These are phyloP conservation scores for Venturia oleaginea DNA, from an alignment of 2,329 filamentous ascomycete genomes.

Conservation along the genomic window DNA sequence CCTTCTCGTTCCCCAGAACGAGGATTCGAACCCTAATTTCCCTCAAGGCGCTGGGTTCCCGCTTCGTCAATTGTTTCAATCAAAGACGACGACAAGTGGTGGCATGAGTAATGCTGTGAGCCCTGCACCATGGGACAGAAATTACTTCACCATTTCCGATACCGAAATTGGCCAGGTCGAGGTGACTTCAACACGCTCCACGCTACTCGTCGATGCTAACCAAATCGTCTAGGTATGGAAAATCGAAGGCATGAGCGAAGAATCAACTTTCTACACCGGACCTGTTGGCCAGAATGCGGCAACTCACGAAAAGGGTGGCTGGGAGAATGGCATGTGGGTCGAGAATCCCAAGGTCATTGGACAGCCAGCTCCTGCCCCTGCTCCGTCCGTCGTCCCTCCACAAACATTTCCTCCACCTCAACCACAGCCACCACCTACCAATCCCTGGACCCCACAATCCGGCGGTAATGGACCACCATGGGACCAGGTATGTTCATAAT, in stretches of 20 bases:
- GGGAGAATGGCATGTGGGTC: conserved; percentile 7
- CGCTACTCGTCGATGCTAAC: neutral
- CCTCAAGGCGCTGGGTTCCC: conserved; percentile 8
- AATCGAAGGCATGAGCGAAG: neutral
- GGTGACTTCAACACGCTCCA: conserved; percentile 35
- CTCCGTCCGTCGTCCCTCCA: neutral
- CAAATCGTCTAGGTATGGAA: conserved; percentile 10
- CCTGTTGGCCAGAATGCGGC: neutral
- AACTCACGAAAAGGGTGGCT: neutral
- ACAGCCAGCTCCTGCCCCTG: neutral
- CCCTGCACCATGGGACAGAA: conserved; percentile 74
- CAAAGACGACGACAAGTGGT: conserved; percentile 65
- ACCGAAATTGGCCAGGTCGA: conserved; percentile 82
- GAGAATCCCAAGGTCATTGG: neutral
- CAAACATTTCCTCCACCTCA: neutral
- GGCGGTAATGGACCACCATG: neutral
- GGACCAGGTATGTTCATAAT: neutral
- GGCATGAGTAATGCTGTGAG: conserved; percentile 81
- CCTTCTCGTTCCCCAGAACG: neutral
- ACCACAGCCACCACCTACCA: neutral
- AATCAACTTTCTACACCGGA: neutral
- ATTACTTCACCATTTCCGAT: conserved; percentile 84
- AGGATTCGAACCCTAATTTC: neutral
- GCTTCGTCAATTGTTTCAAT: conserved; percentile 6
- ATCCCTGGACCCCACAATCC: neutral